These are phyloP conservation scores for Spatholobus suberectus DNA, from an alignment of 306 rosid species.

Conservation along the genomic window DNA sequence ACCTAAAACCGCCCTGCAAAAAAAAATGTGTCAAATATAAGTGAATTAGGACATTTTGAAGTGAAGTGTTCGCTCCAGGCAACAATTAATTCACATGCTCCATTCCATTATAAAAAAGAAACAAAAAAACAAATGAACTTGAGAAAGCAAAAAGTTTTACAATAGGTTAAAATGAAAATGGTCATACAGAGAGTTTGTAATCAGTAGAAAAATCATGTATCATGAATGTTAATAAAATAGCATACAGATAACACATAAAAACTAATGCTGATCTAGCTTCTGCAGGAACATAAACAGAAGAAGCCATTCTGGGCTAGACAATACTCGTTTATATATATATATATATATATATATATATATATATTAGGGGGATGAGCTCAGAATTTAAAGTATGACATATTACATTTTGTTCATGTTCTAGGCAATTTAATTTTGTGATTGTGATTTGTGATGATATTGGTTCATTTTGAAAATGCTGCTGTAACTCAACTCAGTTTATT, in stretches of 20 bases:
- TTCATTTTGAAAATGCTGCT: neutral
- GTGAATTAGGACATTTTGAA: slow-evolving; percentile 26
- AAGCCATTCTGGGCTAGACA: neutral
- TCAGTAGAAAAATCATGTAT: neutral
- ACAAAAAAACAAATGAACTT: neutral
- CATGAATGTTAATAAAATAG: neutral
- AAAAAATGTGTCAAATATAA: neutral
- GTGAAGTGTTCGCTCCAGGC: neutral
- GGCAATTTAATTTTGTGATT: slow-evolving; percentile 15
- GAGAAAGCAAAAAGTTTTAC: neutral
- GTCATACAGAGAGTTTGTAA: neutral
- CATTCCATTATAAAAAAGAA: neutral
- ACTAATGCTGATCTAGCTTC: neutral
- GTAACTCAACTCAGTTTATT: neutral
- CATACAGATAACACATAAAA: neutral
- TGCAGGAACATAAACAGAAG: neutral
- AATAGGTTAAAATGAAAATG: neutral
- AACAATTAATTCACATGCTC: neutral
- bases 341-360: too few species aligned
- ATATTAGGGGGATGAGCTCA: too few species aligned
- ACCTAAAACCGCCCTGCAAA: slow-evolving; percentile 77
- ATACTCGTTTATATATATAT: too few species aligned
- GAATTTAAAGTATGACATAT: neutral
- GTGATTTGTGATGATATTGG: neutral
- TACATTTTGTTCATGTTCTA: neutral